Percentiles rank a stretch among this genome's conserved stretches.
Conservation (phyloP, 2,329 filamentous ascomycete species). For the Mycosphaerella sp. region DNA sequence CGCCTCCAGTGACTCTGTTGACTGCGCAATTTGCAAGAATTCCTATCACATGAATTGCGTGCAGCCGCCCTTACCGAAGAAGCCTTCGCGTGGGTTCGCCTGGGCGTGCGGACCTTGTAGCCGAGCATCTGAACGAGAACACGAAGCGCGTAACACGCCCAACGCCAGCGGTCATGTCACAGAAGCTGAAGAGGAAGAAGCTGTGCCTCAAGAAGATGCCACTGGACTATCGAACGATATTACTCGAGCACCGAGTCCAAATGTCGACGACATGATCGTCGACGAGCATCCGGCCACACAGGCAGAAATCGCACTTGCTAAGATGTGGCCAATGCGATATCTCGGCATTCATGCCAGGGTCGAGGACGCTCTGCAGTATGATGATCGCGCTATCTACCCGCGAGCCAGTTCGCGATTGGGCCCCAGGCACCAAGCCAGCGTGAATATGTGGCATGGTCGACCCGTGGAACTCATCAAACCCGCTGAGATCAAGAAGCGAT, state of each 20-base stretch:
- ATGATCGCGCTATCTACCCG: constrained; percentile 88
- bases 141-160: constrained; percentile 84
- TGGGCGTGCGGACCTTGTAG: constrained; percentile 98
- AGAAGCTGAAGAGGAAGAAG: constrained; percentile 58
- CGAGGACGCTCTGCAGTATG: constrained; percentile 92
- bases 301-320: constrained; percentile 86
- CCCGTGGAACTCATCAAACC: constrained; percentile 89
- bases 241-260: constrained; percentile 52
- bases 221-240: constrained; percentile 50
- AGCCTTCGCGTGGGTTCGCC: constrained; percentile 92
- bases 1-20: constrained; percentile 91
- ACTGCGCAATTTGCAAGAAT: constrained; percentile 88
- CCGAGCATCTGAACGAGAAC: constrained; percentile 85
- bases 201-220: constrained; percentile 63
- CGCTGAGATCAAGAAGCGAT: constrained; percentile 74
- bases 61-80: constrained; percentile 82
- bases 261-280: constrained; percentile 45
- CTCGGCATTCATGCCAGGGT: constrained; percentile 91
- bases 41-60: constrained; percentile 99
- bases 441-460: constrained; percentile 76
- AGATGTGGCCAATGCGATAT: constrained; percentile 94
- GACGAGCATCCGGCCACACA: constrained; percentile 62
- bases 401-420: constrained; percentile 89
- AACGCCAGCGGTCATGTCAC: constrained; percentile 52
- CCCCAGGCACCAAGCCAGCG: constrained; percentile 82